Percentiles rank a stretch among this genome's conserved stretches.
Evolutionary conservation across 371 early-diverging fungal species (phyloP).

Genomic region (Rhizopus arrhizus): DNA sequence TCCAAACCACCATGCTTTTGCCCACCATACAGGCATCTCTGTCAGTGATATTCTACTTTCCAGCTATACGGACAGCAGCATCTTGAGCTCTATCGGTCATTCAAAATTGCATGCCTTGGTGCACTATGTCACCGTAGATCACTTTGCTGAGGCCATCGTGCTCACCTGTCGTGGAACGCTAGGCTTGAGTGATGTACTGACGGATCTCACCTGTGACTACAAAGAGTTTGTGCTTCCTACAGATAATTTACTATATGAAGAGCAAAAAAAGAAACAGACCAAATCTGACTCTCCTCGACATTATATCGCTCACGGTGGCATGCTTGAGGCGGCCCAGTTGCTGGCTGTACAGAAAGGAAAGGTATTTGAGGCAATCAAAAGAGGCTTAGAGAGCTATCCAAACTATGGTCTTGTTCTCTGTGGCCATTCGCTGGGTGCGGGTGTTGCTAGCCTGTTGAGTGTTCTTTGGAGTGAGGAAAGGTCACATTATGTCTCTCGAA

Average conservation of each 20-base stretch:
- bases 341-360: conserved; percentile 66
- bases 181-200: conserved; percentile 82
- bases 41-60: conserved; percentile 69
- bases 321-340: conserved; percentile 74
- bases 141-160: conserved; percentile 72
- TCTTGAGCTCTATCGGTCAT: conserved; percentile 31
- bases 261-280: conserved; percentile 6
- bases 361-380: conserved; percentile 65
- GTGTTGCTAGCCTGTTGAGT: conserved; percentile 71
- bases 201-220: conserved; percentile 86
- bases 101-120: conserved; percentile 76
- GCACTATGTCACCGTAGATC: conserved; percentile 86
- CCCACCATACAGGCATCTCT: conserved; percentile 68
- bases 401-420: conserved; percentile 78
- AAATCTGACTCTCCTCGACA: conserved; percentile 17
- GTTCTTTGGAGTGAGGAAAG: conserved; percentile 70
- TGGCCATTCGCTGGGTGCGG: conserved; percentile 84
- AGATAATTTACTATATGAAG: conserved; percentile 18
- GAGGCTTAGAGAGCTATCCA: conserved; percentile 66
- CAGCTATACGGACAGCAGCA: conserved; percentile 56
- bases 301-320: conserved; percentile 75
- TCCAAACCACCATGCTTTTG: conserved; percentile 74
- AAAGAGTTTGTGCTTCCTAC: conserved; percentile 59
- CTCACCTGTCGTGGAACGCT: conserved; percentile 90
- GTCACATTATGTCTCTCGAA: conserved; percentile 35